phyloP scores from a whole-genome alignment of 768 basidiomycete genomes.

The Amanita exitialis region DNA sequence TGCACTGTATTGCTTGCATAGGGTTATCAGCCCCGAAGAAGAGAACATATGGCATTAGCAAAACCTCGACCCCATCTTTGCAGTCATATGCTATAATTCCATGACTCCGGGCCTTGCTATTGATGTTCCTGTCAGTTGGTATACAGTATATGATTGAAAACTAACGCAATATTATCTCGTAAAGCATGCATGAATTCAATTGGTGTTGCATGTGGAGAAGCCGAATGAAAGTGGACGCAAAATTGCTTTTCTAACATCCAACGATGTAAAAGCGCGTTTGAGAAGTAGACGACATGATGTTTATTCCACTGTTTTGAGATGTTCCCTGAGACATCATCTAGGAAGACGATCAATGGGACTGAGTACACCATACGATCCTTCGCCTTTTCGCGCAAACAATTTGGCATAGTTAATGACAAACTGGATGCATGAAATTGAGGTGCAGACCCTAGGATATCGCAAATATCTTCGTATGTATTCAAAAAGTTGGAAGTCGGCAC shows the following conservation, averaged over 20 bases:
- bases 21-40: constrained; percentile 33
- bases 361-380: constrained; percentile 19
- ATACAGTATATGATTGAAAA: constrained; percentile 1
- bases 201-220: constrained; percentile 22
- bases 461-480: background rate
- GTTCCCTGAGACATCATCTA: constrained; percentile 36
- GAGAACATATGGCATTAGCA: constrained; percentile 19
- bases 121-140: background rate
- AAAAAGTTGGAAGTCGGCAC: background rate
- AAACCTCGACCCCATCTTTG: constrained; percentile 11
- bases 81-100: constrained; percentile 32
- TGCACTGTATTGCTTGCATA: too few relatives aligned
- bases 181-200: constrained; percentile 23
- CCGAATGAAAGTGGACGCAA: constrained; percentile 16
- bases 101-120: background rate
- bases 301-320: constrained; percentile 38
- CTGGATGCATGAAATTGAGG: constrained; percentile 6
- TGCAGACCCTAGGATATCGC: background rate
- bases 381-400: constrained; percentile 18
- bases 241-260: constrained; percentile 21
- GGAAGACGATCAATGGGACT: constrained; percentile 29
- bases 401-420: constrained; percentile 9
- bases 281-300: constrained; percentile 28
- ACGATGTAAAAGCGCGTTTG: constrained; percentile 18
- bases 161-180: too few relatives aligned